Evolutionary conservation across 2,329 filamentous ascomycete species (phyloP).

Genomic region (Lecanicillium sp.): DNA sequence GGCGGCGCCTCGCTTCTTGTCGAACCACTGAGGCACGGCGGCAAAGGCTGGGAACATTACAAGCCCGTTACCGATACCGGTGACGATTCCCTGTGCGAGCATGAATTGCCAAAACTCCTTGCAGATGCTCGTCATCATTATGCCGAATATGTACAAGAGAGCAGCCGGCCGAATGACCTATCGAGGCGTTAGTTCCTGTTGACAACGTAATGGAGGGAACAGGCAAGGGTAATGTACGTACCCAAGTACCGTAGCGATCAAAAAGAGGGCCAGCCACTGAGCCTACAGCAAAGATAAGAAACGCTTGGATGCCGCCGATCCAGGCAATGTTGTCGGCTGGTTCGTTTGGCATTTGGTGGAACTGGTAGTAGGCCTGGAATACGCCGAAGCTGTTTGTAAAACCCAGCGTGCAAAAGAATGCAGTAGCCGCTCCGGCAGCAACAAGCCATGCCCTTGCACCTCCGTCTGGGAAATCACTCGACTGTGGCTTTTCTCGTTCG

Average conservation of each 20-base stretch:
- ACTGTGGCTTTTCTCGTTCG: background rate
- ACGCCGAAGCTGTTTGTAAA: constrained; percentile 20
- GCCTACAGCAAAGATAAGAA: constrained; percentile 16
- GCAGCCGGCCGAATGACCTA: constrained; percentile 13
- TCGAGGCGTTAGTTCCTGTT: background rate
- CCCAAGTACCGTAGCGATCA: constrained; percentile 14
- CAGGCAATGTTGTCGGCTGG: constrained; percentile 18
- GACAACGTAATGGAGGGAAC: background rate
- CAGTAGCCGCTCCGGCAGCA: constrained; percentile 10
- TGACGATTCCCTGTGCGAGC: constrained; percentile 45
- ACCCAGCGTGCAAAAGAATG: constrained; percentile 18
- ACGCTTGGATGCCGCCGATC: constrained; percentile 18
- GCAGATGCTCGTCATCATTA: constrained; percentile 37
- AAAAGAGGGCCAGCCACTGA: constrained; percentile 13
- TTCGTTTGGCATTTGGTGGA: constrained; percentile 14
- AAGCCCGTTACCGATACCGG: constrained; percentile 50
- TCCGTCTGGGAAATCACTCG: constrained; percentile 7
- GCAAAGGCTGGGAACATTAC: constrained; percentile 52
- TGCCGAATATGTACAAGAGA: constrained; percentile 25
- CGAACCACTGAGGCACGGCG: constrained; percentile 73
- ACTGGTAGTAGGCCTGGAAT: constrained; percentile 19
- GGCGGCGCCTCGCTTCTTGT: constrained; percentile 62
- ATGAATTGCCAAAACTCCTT: constrained; percentile 48
- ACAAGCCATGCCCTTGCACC: constrained; percentile 12
- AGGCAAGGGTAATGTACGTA: background rate